Evolutionary conservation across 176 grass and related monocot genomes (phyloP).

Genomic region (Miscanthus lutarioriparius): DNA sequence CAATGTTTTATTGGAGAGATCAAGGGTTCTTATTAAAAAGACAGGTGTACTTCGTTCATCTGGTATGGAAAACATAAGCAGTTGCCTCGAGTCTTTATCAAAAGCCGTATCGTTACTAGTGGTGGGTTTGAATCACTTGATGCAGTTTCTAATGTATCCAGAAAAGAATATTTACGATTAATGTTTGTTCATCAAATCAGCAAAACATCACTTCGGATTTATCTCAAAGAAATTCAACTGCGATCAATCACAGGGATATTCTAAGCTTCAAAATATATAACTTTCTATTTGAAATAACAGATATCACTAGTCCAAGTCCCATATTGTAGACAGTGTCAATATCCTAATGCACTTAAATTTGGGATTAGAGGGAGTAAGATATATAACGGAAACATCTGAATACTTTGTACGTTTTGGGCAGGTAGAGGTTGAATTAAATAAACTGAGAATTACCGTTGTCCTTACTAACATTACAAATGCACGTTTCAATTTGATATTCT

Average conservation of each 20-base stretch:
- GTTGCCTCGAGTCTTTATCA: constrained; percentile 65
- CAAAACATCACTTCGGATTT: constrained; percentile 38
- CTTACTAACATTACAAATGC: not conserved
- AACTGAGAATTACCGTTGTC: not conserved
- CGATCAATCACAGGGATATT: constrained; percentile 36
- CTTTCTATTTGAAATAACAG: not conserved
- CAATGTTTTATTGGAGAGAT: constrained; percentile 41
- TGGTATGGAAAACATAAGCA: constrained; percentile 52
- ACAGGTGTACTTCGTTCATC: constrained; percentile 49
- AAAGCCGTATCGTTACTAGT: constrained; percentile 71
- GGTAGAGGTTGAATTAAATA: constrained; percentile 5
- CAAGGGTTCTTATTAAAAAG: constrained; percentile 72
- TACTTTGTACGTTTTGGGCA: not conserved
- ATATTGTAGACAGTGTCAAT: not conserved
- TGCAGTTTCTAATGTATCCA: constrained; percentile 18
- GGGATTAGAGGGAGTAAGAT: not conserved
- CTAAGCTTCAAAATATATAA: not conserved
- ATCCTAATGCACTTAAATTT: not conserved
- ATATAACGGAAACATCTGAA: not conserved
- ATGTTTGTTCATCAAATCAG: constrained; percentile 42
- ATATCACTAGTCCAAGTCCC: not conserved
- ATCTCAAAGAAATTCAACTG: constrained; percentile 27
- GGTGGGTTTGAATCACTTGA: constrained; percentile 43
- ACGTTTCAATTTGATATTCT: not conserved
- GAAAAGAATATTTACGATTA: not conserved